phyloP scores from a whole-genome alignment of 2,329 filamentous ascomycete species.

The Chaetothyriales sp. region DNA sequence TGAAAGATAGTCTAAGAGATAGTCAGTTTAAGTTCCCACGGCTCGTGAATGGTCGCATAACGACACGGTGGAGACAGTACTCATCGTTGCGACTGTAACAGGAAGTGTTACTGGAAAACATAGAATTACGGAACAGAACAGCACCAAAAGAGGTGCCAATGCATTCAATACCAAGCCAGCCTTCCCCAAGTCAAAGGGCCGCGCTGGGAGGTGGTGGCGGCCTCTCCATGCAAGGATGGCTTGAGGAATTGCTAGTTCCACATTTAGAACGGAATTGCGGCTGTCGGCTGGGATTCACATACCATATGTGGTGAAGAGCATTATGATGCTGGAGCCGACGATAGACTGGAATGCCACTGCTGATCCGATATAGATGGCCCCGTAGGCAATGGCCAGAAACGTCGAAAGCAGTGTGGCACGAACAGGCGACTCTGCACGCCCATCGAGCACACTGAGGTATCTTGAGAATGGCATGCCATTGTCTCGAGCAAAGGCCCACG shows the following conservation, averaged over 20 bases:
- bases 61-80: too few relatives aligned
- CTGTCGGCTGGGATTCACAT: too few relatives aligned
- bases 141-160: neutral
- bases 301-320: neutral
- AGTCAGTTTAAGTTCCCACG: too few relatives aligned
- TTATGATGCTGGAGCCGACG: neutral
- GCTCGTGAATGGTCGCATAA: too few relatives aligned
- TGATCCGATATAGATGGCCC: neutral
- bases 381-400: neutral
- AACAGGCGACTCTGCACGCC: neutral
- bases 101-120: neutral
- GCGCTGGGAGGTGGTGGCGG: neutral
- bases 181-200: neutral
- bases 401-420: neutral
- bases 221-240: neutral
- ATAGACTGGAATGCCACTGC: neutral
- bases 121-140: neutral
- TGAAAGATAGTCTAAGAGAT: too few relatives aligned
- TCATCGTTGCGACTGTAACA: neutral
- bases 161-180: neutral
- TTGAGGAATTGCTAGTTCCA: neutral
- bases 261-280: too few relatives aligned
- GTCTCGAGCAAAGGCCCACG: constrained; percentile 33
- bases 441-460: constrained; percentile 10
- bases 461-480: constrained; percentile 27